phyloP scores from a whole-genome alignment of 2,329 filamentous ascomycete genomes.

The Byssochlamys sp. region DNA sequence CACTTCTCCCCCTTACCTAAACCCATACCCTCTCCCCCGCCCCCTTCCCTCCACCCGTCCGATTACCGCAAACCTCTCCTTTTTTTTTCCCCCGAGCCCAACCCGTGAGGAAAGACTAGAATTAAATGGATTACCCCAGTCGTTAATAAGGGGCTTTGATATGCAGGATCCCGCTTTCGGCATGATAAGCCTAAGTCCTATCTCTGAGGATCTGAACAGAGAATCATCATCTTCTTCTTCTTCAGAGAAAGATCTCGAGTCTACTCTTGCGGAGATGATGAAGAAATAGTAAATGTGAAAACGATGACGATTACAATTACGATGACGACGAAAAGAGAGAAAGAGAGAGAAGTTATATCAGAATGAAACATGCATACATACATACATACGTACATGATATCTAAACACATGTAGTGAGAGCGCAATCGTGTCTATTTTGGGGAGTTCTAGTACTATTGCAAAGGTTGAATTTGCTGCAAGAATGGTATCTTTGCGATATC shows the following conservation, averaged over 20 bases:
- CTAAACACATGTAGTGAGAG: no score
- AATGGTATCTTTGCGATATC: no score
- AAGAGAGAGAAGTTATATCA: no score
- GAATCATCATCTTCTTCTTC: background rate
- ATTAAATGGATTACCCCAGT: background rate
- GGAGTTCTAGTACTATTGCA: no score
- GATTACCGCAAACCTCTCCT: no score
- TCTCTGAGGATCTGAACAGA: conserved; percentile 5
- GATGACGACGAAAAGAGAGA: background rate
- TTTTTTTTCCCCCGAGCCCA: background rate
- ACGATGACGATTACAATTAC: background rate
- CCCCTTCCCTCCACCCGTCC: no score
- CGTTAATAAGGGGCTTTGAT: background rate
- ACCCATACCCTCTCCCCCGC: no score
- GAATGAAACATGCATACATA: no score
- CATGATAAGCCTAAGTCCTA: conserved; percentile 7
- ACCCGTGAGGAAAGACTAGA: conserved; percentile 1
- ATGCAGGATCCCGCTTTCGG: conserved; percentile 3
- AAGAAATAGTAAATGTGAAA: no score
- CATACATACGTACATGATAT: no score
- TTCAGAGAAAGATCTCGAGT: background rate
- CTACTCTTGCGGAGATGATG: background rate
- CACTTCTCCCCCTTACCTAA: background rate
- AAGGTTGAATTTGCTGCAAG: no score
- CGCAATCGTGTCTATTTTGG: no score